phyloP scores from a whole-genome alignment of 768 basidiomycete species.

The Pulveroboletus ravenelii region DNA sequence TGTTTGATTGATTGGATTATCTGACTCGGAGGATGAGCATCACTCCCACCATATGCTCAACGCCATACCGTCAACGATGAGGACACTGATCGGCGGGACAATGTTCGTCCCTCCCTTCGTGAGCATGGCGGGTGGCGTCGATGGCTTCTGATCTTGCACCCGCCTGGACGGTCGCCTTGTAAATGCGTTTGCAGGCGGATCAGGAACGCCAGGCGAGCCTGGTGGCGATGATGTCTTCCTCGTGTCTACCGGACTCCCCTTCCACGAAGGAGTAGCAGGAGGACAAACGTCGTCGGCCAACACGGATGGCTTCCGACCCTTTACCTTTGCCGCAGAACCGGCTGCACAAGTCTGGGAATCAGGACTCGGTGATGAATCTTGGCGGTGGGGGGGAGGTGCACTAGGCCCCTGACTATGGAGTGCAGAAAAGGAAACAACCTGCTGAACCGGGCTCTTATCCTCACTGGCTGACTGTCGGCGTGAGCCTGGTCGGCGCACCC shows the following conservation, averaged over 20 bases:
- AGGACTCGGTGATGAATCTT: constrained; percentile 23
- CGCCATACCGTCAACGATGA: constrained; percentile 91
- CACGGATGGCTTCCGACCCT: constrained; percentile 30
- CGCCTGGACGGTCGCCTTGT: constrained; percentile 31
- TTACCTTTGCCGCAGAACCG: constrained; percentile 14
- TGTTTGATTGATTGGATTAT: constrained; percentile 98
- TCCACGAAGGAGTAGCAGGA: constrained; percentile 19
- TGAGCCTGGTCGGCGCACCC: constrained; percentile 22
- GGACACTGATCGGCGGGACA: constrained; percentile 93
- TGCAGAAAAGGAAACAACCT: constrained; percentile 26
- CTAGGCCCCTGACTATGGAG: constrained; percentile 20
- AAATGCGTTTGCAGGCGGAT: constrained; percentile 20
- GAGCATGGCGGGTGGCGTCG: constrained; percentile 25
- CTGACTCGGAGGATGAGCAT: constrained; percentile 39
- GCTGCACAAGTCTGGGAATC: constrained; percentile 11
- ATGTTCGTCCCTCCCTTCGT: constrained; percentile 59
- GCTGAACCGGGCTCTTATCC: constrained; percentile 25
- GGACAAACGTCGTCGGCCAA: constrained; percentile 23
- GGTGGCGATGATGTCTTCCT: constrained; percentile 35
- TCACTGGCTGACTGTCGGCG: constrained; percentile 27
- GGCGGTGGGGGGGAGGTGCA: constrained; percentile 15
- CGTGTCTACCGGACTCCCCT: constrained; percentile 23
- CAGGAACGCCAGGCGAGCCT: constrained; percentile 27
- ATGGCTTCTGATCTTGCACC: constrained; percentile 26
- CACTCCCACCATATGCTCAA: background rate